Evolutionary conservation across 129 eudicot species (phyloP), one percentile per base, ranked within the genome.

Genomic region (Chrysanthemum lavandulifolium): DNA sequence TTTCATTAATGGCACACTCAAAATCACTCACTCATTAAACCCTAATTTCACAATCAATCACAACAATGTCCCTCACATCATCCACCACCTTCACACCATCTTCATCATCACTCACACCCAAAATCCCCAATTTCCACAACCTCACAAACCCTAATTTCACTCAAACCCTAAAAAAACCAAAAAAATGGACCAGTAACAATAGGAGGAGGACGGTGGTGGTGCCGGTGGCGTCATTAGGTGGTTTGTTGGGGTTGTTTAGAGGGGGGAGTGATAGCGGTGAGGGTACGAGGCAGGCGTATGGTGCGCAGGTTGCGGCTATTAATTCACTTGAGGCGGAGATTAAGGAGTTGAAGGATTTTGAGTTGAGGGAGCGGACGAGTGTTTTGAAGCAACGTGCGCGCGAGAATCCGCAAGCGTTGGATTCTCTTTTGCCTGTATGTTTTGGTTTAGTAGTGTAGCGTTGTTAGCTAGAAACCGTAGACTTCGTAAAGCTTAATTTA

Each of bases 201-300:
- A 40, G 47, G 67, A 80, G 63, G 56, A 68, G 13, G 36, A 1
- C 19, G 19, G 54, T 60, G 5, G 65, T 69, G 0, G 65, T 72
- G 16, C 68, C 69, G 52, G 61, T 64, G 67, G 90, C 96, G 2
- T 81, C 94, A 0, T 82, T 90, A 68, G 97, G 95, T 25, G 95
- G 97, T 55, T 65, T 90, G 0, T 76, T 90, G 2, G 91, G 94
- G 62, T 79, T 90, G 8, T 90, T 90, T 52, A 83, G 79, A 59
- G 81, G 84, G 5, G 82, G 82, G 13, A 67, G 68, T 3, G 97
- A 90, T 69, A 87, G 81, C n/a, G 97, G 97, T 1, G 97, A 90
- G 79, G 78, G 91, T 9, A 90, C 97, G 40, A 73, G 97, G 47
- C 84, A 87, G 67, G 86, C 62, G 10, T 87, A 85, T 36, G 65